Percentiles rank a stretch among this genome's conserved stretches.
Conservation (phyloP, 139 green algal genomes). For the Axilococcus clingmanii region DNA sequence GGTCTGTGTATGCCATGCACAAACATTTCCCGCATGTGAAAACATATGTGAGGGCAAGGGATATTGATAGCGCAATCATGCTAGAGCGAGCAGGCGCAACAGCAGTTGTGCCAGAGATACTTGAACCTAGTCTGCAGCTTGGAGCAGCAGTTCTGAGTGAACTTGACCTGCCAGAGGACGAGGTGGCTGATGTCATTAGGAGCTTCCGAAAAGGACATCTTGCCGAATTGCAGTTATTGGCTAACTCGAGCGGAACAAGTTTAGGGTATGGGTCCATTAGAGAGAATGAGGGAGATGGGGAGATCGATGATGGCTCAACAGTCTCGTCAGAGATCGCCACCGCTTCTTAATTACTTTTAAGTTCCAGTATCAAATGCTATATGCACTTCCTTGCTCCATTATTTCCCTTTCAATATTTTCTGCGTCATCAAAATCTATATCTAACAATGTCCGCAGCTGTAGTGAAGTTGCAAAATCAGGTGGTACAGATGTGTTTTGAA, state of each 20-base stretch:
- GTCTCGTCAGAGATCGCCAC: too few species aligned
- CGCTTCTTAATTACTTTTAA: too few species aligned
- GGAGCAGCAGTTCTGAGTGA: constrained; percentile 78
- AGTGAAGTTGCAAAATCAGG: constrained; percentile 57
- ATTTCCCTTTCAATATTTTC: constrained; percentile 47
- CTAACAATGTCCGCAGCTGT: constrained; percentile 55
- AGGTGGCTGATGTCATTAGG: constrained; percentile 66
- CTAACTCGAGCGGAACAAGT: constrained; percentile 22
- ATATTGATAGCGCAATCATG: constrained; percentile 76
- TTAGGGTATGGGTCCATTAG: constrained; percentile 43
- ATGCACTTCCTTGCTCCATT: constrained; percentile 28
- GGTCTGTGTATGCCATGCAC: constrained; percentile 86
- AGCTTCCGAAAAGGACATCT: constrained; percentile 51
- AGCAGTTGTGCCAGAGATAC: constrained; percentile 91
- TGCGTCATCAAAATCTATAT: constrained; percentile 34
- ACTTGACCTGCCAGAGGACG: constrained; percentile 65
- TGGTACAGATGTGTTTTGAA: constrained; percentile 47
- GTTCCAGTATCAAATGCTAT: constrained; percentile 37
- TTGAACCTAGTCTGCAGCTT: constrained; percentile 94
- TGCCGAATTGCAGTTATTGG: constrained; percentile 40
- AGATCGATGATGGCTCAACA: too few species aligned
- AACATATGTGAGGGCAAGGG: constrained; percentile 93
- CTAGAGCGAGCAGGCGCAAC: constrained; percentile 93
- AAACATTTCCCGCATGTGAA: constrained; percentile 82
- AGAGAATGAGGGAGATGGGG: constrained; percentile 3